These are phyloP conservation scores for Ephemerocybe angulata DNA, from an alignment of 768 basidiomycete species.

Conservation along the genomic window DNA sequence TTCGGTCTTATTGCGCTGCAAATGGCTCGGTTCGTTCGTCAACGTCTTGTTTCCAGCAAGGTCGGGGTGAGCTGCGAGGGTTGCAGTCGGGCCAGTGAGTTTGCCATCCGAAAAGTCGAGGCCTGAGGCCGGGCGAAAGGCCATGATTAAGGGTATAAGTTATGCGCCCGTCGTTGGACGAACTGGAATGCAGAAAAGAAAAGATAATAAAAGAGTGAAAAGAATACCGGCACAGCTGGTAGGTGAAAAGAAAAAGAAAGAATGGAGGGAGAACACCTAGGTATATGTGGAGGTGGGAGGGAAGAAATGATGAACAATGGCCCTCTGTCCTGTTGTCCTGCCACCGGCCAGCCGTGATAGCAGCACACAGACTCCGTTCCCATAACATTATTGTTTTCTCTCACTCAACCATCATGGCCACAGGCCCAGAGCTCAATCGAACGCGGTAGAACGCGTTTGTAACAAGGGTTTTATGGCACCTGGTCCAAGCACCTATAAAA, in stretches of 20 bases:
- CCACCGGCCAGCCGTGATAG: not conserved
- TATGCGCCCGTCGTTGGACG: not conserved
- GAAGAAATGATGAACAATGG: not conserved
- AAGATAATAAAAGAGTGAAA: not conserved
- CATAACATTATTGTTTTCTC: conserved; percentile 1
- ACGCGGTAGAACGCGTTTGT: too few species aligned
- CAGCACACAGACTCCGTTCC: not conserved
- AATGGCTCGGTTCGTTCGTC: conserved; percentile 39
- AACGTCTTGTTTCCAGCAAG: conserved; percentile 24
- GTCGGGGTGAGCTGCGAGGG: conserved; percentile 54
- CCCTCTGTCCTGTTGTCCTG: conserved; percentile 1
- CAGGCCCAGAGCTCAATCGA: too few species aligned
- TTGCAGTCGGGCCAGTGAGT: conserved; percentile 21
- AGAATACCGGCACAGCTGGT: conserved; percentile 18
- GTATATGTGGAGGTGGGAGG: not conserved
- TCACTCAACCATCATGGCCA: not conserved
- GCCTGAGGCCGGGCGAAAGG: conserved; percentile 54
- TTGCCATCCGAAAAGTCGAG: conserved; percentile 67
- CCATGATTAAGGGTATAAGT: conserved; percentile 19
- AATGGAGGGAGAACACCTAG: too few species aligned
- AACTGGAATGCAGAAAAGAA: not conserved
- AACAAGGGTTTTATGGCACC: too few species aligned
- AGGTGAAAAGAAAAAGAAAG: not conserved
- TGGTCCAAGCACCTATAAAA: too few species aligned
- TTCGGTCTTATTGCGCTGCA: conserved; percentile 87